Base-by-base conservation (phyloP, 306 rosid species). In the Vigna radiata region DNA sequence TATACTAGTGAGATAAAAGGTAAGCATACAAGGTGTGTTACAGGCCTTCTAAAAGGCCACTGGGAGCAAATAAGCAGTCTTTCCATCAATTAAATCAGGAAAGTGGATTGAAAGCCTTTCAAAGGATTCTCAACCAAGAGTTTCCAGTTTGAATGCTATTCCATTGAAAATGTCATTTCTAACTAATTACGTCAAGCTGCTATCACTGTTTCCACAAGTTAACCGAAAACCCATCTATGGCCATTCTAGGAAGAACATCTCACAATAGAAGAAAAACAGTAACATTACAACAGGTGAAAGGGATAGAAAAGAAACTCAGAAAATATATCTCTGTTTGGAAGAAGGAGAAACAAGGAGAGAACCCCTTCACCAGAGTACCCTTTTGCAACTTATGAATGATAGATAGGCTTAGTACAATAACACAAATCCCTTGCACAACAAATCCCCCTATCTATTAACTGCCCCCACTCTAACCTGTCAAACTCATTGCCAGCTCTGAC, bases 131-230 rank as follows among this genome's bases (percentile, higher is more conserved):
- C 17, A 21, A 68, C 75, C 58, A 16, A 46, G 75, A 41, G 41
- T 56, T 54, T 50, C 70, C 70, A 41, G 19, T 64, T 36, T 48
- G 15, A 55, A 55, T 29, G 50, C 7, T 43, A 56, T 43, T 68
- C 59, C 58, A 68, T 33, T 55, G 5, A 68, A 44, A 27, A 29
- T 43, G 7, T 73, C 66, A n/a, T 46, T 67, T 44, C 70, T 15
- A 77, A 18, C 48, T 17, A 77, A 44, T 21, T 56, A 17, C 41
- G 13, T 56, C 15, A 16, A 78, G 64, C 15, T 15, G 29, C 60
- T 56, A 14, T 25, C 62, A 33, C n/a, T 17, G 31, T 46, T 68
- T 77, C 81, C 16, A 41, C 58, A 43, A 67, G 73, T 21, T 41
- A n/a, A 43, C 46, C 33, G 44, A 44, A 54, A 55, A 7, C 4